Percentiles rank a stretch among this genome's conserved stretches.
These are phyloP conservation scores for Juncus effusus DNA, from an alignment of 176 grass and related monocot species.

Conservation along the genomic window DNA sequence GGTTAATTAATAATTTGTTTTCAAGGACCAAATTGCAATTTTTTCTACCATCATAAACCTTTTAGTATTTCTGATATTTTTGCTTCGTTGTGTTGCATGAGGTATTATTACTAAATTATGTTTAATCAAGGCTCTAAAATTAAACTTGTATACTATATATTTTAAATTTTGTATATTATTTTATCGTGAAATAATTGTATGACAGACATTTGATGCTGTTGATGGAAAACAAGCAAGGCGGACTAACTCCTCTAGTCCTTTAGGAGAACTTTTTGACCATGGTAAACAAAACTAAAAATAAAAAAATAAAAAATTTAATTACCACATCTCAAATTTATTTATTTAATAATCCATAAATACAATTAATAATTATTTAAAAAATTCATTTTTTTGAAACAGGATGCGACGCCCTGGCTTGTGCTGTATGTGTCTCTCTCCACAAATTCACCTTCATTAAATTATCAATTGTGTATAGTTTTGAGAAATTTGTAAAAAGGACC, in stretches of 20 bases:
- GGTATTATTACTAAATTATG: neutral
- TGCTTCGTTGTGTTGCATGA: neutral
- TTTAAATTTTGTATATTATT: slow-evolving; percentile 24
- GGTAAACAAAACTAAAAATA: slow-evolving; percentile 56
- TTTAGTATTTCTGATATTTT: neutral
- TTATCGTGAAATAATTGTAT: slow-evolving; percentile 24
- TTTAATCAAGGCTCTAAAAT: neutral
- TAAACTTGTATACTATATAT: slow-evolving; percentile 5
- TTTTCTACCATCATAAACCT: neutral
- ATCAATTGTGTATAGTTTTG: neutral
- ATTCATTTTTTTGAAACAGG: slow-evolving; percentile 46
- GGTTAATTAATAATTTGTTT: slow-evolving; percentile 44
- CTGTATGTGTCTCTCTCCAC: slow-evolving; percentile 59
- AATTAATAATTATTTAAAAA: too few relatives aligned
- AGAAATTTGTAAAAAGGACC: neutral
- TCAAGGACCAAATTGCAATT: slow-evolving; percentile 14
- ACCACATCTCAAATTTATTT: neutral
- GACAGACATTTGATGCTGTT: slow-evolving; percentile 98
- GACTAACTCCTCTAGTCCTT: slow-evolving; percentile 96
- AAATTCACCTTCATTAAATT: neutral
- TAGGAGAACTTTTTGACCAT: slow-evolving; percentile 99
- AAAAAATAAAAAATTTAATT: too few relatives aligned
- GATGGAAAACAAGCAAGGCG: slow-evolving; percentile 99
- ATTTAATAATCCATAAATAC: neutral
- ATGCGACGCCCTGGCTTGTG: slow-evolving; percentile 98